These are phyloP conservation scores for Cladosporium velox DNA, from an alignment of 2,329 filamentous ascomycete species.

Conservation along the genomic window DNA sequence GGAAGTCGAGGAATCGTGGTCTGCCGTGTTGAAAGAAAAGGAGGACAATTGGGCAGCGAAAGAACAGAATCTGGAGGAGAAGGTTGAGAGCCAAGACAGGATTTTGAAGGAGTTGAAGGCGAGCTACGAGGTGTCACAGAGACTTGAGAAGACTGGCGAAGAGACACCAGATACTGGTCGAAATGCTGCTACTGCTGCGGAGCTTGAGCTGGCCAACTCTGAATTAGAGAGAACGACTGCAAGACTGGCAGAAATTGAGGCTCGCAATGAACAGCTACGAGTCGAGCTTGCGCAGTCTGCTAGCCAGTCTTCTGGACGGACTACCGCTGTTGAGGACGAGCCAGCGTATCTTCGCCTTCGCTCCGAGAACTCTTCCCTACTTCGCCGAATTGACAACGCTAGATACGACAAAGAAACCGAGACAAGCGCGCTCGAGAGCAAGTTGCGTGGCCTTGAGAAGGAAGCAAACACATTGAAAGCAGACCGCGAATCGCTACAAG, in stretches of 20 bases:
- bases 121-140: slow-evolving; percentile 93
- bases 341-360: slow-evolving; percentile 83
- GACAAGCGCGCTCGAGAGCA: slow-evolving; percentile 73
- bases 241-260: slow-evolving; percentile 85
- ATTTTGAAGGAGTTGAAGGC: slow-evolving; percentile 93
- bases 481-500: slow-evolving; percentile 77
- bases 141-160: slow-evolving; percentile 71
- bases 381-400: slow-evolving; percentile 82
- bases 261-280: slow-evolving; percentile 88
- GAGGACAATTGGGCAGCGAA: slow-evolving; percentile 95
- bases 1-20: slow-evolving; percentile 88
- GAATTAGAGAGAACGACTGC: slow-evolving; percentile 88
- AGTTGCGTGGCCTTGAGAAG: slow-evolving; percentile 75
- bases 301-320: slow-evolving; percentile 59
- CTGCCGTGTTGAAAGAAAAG: slow-evolving; percentile 86
- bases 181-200: slow-evolving; percentile 76
- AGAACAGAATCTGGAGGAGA: slow-evolving; percentile 87
- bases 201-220: slow-evolving; percentile 88
- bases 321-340: slow-evolving; percentile 76
- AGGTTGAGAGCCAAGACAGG: slow-evolving; percentile 89
- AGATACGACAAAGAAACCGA: slow-evolving; percentile 82
- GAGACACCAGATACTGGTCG: slow-evolving; percentile 58
- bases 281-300: slow-evolving; percentile 88
- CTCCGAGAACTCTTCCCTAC: slow-evolving; percentile 88
- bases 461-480: slow-evolving; percentile 72